A percentile compares a stretch with the other conserved stretches of the same genome.
Evolutionary conservation across 75 land plant species (phyloP).

Genomic region (Pseudotsuga menziesii): DNA sequence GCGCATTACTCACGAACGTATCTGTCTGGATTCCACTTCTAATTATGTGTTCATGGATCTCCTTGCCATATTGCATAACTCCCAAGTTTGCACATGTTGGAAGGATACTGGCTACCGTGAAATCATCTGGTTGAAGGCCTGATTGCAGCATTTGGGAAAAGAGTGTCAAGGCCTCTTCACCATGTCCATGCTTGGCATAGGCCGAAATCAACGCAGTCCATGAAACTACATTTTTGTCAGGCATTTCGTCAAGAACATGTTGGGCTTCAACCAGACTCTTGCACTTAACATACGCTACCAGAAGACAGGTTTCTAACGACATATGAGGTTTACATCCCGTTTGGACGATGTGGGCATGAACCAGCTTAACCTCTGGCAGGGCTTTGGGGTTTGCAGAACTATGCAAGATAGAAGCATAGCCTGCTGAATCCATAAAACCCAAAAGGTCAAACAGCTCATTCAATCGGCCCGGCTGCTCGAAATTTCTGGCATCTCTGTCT

Average conservation of each 20-base stretch:
- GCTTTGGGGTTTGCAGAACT: background rate
- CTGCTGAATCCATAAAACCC: background rate
- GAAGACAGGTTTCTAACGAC: conserved; percentile 14
- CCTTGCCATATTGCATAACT: background rate
- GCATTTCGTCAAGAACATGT: conserved; percentile 12
- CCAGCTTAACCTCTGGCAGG: conserved; percentile 5
- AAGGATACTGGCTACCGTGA: background rate
- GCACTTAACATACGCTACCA: conserved; percentile 19
- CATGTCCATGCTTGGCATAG: background rate
- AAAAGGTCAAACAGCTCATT: too few species aligned
- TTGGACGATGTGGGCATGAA: conserved; percentile 8
- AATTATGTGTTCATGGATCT: background rate
- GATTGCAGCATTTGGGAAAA: background rate
- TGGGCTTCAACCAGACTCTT: conserved; percentile 13
- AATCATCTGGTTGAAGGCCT: background rate
- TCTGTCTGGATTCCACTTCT: conserved; percentile 5
- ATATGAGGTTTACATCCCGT: background rate
- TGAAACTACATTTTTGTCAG: conserved; percentile 16
- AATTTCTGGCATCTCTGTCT: too few species aligned
- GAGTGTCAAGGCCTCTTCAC: background rate
- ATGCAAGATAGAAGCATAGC: background rate
- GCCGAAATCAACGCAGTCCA: conserved; percentile 17
- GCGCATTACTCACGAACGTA: conserved; percentile 11
- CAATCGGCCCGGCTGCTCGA: too few species aligned
- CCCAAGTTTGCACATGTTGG: conserved; percentile 4